These are phyloP conservation scores for Suillus americanus DNA, from an alignment of 768 basidiomycete species.

Conservation along the genomic window DNA sequence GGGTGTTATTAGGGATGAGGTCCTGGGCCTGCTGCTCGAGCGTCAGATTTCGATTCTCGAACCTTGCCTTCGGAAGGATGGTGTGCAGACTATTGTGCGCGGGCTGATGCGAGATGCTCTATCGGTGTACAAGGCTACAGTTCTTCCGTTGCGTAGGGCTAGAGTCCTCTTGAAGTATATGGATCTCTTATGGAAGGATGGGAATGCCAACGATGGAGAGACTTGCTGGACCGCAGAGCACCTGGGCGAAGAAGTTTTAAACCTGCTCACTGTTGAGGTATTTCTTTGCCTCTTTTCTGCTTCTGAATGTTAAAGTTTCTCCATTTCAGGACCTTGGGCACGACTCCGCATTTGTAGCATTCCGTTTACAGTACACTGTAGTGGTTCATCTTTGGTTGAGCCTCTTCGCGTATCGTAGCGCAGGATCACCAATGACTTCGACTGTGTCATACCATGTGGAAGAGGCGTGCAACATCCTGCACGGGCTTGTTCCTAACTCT, in stretches of 20 bases:
- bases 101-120: slow-evolving; percentile 50
- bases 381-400: slow-evolving; percentile 66
- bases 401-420: slow-evolving; percentile 64
- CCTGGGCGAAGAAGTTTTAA: slow-evolving; percentile 42
- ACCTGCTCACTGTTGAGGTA: slow-evolving; percentile 44
- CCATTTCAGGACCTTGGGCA: slow-evolving; percentile 27
- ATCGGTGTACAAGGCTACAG: slow-evolving; percentile 43
- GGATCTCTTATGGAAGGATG: slow-evolving; percentile 41
- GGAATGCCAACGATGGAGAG: slow-evolving; percentile 22
- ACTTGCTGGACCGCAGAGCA: slow-evolving; percentile 32
- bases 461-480: slow-evolving; percentile 51
- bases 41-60: slow-evolving; percentile 60
- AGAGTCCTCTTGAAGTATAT: slow-evolving; percentile 56
- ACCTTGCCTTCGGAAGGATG: slow-evolving; percentile 56
- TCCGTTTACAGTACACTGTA: slow-evolving; percentile 49
- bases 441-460: slow-evolving; percentile 53
- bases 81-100: slow-evolving; percentile 40
- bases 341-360: slow-evolving; percentile 27
- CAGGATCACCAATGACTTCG: slow-evolving; percentile 41
- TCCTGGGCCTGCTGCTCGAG: slow-evolving; percentile 59
- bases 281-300: not conserved
- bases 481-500: slow-evolving; percentile 30
- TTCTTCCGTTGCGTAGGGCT: slow-evolving; percentile 58
- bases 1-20: slow-evolving; percentile 10
- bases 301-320: not conserved